Conservation (phyloP, 139 green algal species). For the Coccomyxa sp. region DNA sequence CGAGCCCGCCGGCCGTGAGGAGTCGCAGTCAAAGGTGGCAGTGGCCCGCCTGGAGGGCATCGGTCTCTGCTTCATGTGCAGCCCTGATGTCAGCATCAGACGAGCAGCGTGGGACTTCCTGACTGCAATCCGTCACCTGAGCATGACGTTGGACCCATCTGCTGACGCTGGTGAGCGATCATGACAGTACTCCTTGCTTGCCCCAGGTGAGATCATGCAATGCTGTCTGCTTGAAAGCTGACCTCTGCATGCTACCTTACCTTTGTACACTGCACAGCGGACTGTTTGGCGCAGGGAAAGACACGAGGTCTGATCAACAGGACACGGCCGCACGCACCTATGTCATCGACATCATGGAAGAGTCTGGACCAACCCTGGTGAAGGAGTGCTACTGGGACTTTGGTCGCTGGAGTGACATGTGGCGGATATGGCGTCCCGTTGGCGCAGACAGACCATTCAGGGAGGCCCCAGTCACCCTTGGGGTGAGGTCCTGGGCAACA, state of each 20-base stretch:
- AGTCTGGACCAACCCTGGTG: constrained; percentile 41
- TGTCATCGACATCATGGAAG: constrained; percentile 71
- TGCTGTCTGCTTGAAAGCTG: no score
- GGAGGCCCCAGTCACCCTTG: not conserved
- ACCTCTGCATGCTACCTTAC: no score
- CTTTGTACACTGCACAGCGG: no score
- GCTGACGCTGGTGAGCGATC: constrained; percentile 6
- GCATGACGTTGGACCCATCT: constrained; percentile 8
- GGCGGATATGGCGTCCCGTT: constrained; percentile 43
- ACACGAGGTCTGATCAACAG: no score
- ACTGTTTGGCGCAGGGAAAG: no score
- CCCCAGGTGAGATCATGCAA: no score
- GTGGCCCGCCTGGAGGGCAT: constrained; percentile 55
- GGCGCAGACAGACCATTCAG: not conserved
- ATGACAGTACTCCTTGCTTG: no score
- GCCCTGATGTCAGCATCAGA: constrained; percentile 33
- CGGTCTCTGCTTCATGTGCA: constrained; percentile 49
- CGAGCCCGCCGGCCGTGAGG: not conserved
- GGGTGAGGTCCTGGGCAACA: not conserved
- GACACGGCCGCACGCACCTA: no score
- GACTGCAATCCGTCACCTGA: constrained; percentile 24
- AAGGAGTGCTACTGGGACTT: constrained; percentile 75
- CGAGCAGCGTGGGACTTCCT: constrained; percentile 45
- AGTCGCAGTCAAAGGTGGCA: constrained; percentile 30
- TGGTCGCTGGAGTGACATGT: constrained; percentile 72